Evolutionary conservation across 179 eudicot genomes (phyloP).

Genomic region (Patellifolia procumbens): DNA sequence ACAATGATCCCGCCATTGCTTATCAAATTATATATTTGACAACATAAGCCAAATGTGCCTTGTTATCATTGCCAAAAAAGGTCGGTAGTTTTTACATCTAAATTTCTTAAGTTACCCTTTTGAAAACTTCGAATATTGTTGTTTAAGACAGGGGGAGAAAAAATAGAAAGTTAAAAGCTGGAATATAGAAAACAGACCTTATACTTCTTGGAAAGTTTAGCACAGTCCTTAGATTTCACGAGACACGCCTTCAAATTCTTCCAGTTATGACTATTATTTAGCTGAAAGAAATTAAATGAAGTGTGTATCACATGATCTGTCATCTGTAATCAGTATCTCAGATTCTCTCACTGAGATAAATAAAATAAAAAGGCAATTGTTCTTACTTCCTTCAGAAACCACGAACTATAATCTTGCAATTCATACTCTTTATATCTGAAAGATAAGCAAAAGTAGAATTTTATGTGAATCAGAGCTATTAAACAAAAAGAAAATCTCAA

Average conservation of each 20-base stretch:
- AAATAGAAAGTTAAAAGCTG: not conserved
- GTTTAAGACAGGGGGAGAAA: not conserved
- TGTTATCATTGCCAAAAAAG: too few relatives aligned
- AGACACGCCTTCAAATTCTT: slow-evolving; percentile 75
- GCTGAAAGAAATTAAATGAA: slow-evolving; percentile 42
- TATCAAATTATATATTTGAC: too few relatives aligned
- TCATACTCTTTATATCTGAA: slow-evolving; percentile 85
- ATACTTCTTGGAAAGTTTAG: slow-evolving; percentile 61
- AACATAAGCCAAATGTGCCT: too few relatives aligned
- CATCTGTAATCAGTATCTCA: not conserved
- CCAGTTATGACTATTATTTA: slow-evolving; percentile 81
- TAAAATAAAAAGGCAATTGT: not conserved
- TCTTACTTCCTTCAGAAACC: slow-evolving; percentile 82
- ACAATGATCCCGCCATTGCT: too few relatives aligned
- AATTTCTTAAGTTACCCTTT: not conserved
- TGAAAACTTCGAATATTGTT: not conserved
- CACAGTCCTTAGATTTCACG: slow-evolving; percentile 69
- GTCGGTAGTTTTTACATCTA: too few relatives aligned
- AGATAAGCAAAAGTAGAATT: slow-evolving; percentile 13
- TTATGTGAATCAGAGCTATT: not conserved
- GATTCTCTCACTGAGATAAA: not conserved
- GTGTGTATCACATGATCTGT: slow-evolving; percentile 4
- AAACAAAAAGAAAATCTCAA: not conserved
- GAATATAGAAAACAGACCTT: slow-evolving; percentile 49
- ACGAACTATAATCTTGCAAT: slow-evolving; percentile 80